These are phyloP conservation scores for Pseudoneurospora amorphoporcata DNA, from an alignment of 495 filamentous ascomycete genomes.

Conservation along the genomic window DNA sequence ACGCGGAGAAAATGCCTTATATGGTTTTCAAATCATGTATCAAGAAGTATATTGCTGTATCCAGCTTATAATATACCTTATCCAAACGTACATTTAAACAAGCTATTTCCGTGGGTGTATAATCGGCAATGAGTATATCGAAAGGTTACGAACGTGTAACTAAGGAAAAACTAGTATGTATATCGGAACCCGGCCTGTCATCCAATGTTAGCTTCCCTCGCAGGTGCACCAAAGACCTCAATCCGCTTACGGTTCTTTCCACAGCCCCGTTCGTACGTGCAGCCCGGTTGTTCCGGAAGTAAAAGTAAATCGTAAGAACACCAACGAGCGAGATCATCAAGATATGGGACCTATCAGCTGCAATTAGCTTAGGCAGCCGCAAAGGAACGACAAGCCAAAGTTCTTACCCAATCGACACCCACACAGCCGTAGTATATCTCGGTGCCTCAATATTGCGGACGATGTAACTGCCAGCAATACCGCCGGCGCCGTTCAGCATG, in stretches of 20 bases:
- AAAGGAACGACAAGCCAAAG: not conserved
- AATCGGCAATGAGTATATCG: not conserved
- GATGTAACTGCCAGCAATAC: constrained; percentile 68
- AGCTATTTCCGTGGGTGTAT: not conserved
- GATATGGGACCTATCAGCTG: constrained; percentile 38
- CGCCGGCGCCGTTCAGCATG: constrained; percentile 63
- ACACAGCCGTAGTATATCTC: constrained; percentile 57
- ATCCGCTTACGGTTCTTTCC: constrained; percentile 13
- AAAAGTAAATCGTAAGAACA: constrained; percentile 53
- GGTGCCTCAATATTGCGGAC: constrained; percentile 59
- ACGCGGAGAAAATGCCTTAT: not conserved
- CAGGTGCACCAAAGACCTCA: not conserved
- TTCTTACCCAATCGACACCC: constrained; percentile 54
- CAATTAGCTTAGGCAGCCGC: not conserved
- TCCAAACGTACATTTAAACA: not conserved
- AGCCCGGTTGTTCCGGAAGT: constrained; percentile 39
- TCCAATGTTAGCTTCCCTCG: not conserved
- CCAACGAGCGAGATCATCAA: constrained; percentile 53
- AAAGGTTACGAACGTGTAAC: too few relatives aligned
- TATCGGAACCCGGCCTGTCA: constrained; percentile 14
- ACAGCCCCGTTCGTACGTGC: not conserved
- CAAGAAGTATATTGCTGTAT: not conserved
- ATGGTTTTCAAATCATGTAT: not conserved
- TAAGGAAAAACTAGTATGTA: constrained; percentile 8
- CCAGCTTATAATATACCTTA: not conserved